These are phyloP conservation scores for Zygosaccharomyces lentus DNA, from an alignment of 805 yeast species.

Conservation along the genomic window DNA sequence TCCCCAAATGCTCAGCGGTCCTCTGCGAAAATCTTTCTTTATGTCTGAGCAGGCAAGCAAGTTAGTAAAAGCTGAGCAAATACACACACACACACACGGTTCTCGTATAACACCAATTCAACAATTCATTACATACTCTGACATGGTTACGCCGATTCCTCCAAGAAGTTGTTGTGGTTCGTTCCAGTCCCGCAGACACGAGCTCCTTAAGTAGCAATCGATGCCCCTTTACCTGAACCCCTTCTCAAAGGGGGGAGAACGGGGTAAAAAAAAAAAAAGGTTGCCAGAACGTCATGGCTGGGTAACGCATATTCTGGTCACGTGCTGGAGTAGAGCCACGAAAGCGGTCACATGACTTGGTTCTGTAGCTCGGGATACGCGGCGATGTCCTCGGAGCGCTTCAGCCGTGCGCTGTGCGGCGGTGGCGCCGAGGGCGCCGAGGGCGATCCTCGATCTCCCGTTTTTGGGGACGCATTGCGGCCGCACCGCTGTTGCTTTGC, in stretches of 20 bases:
- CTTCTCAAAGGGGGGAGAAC: background rate
- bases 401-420: no score
- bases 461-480: no score
- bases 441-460: no score
- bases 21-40: constrained; percentile 19
- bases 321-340: no score
- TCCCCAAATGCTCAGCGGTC: constrained; percentile 32
- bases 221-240: background rate
- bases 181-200: background rate
- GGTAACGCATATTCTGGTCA: no score
- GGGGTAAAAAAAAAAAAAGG: background rate
- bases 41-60: background rate
- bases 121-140: constrained; percentile 13
- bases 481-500: no score
- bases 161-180: background rate
- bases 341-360: no score
- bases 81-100: no score
- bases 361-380: no score
- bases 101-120: background rate
- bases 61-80: no score
- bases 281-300: background rate
- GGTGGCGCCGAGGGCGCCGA: no score
- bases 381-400: no score
- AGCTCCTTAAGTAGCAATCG: constrained; percentile 6
- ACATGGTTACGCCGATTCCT: constrained; percentile 7